A percentile compares a stretch with the other conserved stretches of the same genome.
These are phyloP conservation scores for Fusarium proliferatum DNA, from an alignment of 2,329 filamentous ascomycete species.

Conservation along the genomic window DNA sequence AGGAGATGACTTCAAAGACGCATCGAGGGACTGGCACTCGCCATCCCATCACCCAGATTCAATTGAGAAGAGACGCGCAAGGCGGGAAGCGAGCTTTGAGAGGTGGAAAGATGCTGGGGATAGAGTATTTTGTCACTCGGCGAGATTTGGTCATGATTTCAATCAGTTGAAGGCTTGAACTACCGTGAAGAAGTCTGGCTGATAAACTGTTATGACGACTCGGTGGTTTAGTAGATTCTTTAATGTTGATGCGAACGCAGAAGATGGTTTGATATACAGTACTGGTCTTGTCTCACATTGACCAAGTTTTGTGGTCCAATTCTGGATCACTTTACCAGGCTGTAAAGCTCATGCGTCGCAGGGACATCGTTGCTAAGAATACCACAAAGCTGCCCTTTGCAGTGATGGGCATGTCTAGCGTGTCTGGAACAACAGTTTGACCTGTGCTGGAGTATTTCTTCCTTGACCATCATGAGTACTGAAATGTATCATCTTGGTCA, in stretches of 20 bases:
- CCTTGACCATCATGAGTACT: not conserved
- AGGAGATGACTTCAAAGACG: not conserved
- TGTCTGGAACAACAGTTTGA: not conserved
- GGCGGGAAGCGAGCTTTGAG: slow-evolving; percentile 37
- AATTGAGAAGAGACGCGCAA: slow-evolving; percentile 26
- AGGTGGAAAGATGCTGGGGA: slow-evolving; percentile 42
- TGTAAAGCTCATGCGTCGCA: not conserved
- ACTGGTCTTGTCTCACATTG: not conserved
- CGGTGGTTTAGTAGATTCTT: not conserved
- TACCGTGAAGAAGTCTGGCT: not conserved
- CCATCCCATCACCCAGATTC: not conserved
- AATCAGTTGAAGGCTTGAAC: not conserved
- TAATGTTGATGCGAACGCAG: slow-evolving; percentile 2
- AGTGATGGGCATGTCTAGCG: not conserved
- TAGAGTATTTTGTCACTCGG: slow-evolving; percentile 35
- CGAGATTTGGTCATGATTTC: slow-evolving; percentile 16
- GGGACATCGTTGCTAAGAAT: not conserved
- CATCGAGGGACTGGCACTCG: not conserved
- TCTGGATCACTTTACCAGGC: not conserved
- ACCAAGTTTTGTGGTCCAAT: not conserved
- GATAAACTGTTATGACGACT: not conserved
- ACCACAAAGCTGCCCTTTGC: not conserved
- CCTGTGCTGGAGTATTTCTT: not conserved
- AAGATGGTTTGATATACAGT: slow-evolving; percentile 1
- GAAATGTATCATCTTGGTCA: not conserved